phyloP scores from a whole-genome alignment of 1,284 basidiomycete genomes.

The Clitocybe nebularis region DNA sequence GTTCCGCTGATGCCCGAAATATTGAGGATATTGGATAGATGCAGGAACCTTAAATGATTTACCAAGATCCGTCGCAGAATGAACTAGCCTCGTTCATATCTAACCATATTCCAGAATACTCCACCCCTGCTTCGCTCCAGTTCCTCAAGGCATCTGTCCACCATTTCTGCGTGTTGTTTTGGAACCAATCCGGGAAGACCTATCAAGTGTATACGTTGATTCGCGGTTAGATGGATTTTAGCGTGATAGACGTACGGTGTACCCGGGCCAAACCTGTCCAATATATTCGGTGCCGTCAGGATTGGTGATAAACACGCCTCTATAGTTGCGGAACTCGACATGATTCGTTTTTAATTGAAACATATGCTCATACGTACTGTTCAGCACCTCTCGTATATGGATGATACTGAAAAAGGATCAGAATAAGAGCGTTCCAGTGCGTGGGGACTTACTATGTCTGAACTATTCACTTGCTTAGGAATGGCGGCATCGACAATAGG shows the following conservation, averaged over 20 bases:
- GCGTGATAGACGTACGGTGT: conserved; percentile 31
- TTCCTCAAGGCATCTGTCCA: conserved; percentile 60
- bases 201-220: conserved; percentile 13
- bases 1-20: conserved; percentile 39
- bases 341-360: too few species aligned
- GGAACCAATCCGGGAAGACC: conserved; percentile 72
- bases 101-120: conserved; percentile 70
- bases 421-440: not conserved
- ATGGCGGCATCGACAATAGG: conserved; percentile 34
- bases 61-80: conserved; percentile 65
- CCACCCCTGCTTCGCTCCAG: conserved; percentile 55
- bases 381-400: conserved; percentile 39
- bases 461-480: conserved; percentile 36
- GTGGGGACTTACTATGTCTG: conserved; percentile 32
- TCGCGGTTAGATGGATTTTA: not conserved
- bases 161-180: conserved; percentile 49
- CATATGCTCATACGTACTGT: conserved; percentile 26
- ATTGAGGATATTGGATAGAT: not conserved
- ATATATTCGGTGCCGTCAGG: conserved; percentile 63
- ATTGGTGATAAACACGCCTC: conserved; percentile 63
- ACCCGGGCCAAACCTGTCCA: conserved; percentile 61
- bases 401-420: conserved; percentile 30
- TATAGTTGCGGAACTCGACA: too few species aligned
- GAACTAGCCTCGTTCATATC: conserved; percentile 73
- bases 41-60: conserved; percentile 16